phyloP scores from a whole-genome alignment of 208 protist species.

The Leishmania major region DNA sequence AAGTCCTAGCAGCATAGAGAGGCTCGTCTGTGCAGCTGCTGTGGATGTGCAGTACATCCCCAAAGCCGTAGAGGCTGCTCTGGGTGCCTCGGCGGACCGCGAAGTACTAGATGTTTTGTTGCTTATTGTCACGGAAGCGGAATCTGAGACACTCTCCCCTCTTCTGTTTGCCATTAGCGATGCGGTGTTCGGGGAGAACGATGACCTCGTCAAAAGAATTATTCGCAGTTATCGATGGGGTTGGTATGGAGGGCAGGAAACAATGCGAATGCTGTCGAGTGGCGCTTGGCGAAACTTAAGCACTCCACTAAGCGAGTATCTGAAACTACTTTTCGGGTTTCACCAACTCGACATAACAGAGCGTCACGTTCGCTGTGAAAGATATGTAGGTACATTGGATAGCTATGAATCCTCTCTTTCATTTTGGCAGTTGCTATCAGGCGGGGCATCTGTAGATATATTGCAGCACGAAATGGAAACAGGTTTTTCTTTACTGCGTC shows the following conservation, averaged over 20 bases:
- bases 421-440: not conserved
- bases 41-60: conserved; percentile 11
- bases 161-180: not conserved
- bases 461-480: not conserved
- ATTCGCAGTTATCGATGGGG: conserved; percentile 9
- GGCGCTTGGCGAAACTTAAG: not conserved
- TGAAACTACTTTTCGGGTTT: not conserved
- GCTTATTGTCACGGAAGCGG: conserved; percentile 7
- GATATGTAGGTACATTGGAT: not conserved
- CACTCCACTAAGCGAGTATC: not conserved
- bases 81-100: not conserved
- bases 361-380: not conserved
- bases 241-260: conserved; percentile 5
- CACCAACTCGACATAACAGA: not conserved
- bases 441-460: not conserved
- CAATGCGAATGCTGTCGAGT: not conserved
- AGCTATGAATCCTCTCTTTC: not conserved
- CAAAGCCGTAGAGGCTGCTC: conserved; percentile 4
- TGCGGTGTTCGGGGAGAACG: not conserved
- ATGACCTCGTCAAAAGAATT: conserved; percentile 2
- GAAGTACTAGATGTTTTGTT: conserved; percentile 12
- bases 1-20: not conserved
- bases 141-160: not conserved
- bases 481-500: not conserved
- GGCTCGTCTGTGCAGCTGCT: conserved; percentile 12